Base-by-base conservation (phyloP, 2,329 filamentous ascomycete species). In the Penicillium sp. region DNA sequence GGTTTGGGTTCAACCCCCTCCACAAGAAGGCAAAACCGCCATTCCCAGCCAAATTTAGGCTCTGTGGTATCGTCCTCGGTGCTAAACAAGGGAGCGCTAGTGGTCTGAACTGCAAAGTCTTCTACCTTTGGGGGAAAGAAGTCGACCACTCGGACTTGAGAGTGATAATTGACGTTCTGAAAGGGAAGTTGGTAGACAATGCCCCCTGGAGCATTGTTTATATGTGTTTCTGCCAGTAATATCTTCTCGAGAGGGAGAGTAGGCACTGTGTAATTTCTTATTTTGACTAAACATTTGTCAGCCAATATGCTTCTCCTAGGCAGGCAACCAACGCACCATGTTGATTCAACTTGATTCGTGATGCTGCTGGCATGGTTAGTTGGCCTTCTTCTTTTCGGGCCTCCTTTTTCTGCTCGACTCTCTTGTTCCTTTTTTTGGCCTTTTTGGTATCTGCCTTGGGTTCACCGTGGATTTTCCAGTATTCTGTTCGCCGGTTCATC, bases 11-110 rank as follows among this genome's bases (percentile, higher is more conserved):
- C 85, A 61, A 92, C 89, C 20, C 61, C 61, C 72, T 96, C 89
- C 1, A 97, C 82, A 13, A 89, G 79, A 24, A 97, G 79, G 22
- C 83, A 84, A 72, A 97, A 97, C 14, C 84, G 82, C 92, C 92
- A 97, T 71, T 94, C 86, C 89, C 90, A 96, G 34, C 40, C 48
- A 35, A 20, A 16, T 14, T 20, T n/a, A 26, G 53, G n/a, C 8
- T 45, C 42, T 3, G 7, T 14, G 13, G 34, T 11, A 11, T 26
- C 14, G 4, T 47, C 9, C 5, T 22, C 60, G 11, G 66, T 59
- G 45, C 63, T 67, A 24, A 32, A 71, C 66, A 50, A 62, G 62
- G 35, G 83, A 81, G 48, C 75, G 81, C 29, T 86, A 80, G 20
- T 71, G 74, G 3, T 77, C 53, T 78, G 73, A 40, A 78, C 66